These are phyloP conservation scores for Citrus sp. DNA, from an alignment of 345 rosid species.

Conservation along the genomic window DNA sequence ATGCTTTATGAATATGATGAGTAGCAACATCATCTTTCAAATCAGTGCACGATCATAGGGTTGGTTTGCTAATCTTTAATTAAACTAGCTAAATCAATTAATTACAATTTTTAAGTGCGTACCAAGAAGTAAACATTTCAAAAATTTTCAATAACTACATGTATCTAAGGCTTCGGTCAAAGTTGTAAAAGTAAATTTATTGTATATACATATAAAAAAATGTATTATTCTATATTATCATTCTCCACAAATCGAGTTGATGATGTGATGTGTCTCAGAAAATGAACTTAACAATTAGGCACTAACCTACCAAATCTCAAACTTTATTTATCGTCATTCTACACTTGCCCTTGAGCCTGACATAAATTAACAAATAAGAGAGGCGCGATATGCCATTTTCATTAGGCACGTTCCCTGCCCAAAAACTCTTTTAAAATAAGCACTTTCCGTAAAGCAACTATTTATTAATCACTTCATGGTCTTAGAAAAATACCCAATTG, in stretches of 20 bases:
- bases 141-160: neutral
- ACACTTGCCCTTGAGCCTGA: too few species aligned
- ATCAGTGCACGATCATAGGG: too few species aligned
- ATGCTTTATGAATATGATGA: too few species aligned
- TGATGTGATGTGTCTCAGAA: neutral
- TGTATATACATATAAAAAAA: neutral
- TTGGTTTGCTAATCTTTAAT: too few species aligned
- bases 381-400: neutral
- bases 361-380: too few species aligned
- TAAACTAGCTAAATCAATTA: neutral
- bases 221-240: neutral
- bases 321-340: neutral
- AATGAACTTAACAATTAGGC: neutral
- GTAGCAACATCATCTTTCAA: too few species aligned
- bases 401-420: too few species aligned
- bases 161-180: neutral
- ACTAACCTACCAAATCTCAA: neutral
- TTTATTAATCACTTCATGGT: neutral
- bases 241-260: neutral
- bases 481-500: neutral
- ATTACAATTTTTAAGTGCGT: neutral
- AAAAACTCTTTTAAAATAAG: neutral
- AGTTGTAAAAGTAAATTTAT: neutral
- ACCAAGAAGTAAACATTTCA: neutral
- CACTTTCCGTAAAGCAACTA: neutral